phyloP scores from a whole-genome alignment of 2,329 filamentous ascomycete genomes.

The Diaporthe vexans region DNA sequence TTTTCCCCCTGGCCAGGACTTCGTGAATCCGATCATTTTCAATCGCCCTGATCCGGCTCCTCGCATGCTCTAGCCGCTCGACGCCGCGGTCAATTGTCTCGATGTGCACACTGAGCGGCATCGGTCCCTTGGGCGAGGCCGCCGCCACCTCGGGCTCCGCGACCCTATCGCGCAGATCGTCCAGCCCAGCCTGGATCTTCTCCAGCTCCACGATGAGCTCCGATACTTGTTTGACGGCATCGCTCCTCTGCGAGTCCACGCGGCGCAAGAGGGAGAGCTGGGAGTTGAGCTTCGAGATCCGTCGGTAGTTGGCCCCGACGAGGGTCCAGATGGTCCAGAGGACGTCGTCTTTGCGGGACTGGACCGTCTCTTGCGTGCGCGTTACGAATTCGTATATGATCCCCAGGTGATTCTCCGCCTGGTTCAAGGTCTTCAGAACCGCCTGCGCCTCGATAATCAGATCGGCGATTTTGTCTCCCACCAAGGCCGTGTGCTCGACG shows the following conservation, averaged over 20 bases:
- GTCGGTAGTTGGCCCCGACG: slow-evolving; percentile 76
- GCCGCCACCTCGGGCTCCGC: slow-evolving; percentile 73
- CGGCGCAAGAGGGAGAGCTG: slow-evolving; percentile 75
- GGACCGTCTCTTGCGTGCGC: slow-evolving; percentile 72
- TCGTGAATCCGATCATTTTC: slow-evolving; percentile 71
- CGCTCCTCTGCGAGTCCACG: slow-evolving; percentile 75
- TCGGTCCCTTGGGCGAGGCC: slow-evolving; percentile 52
- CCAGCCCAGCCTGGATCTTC: slow-evolving; percentile 78
- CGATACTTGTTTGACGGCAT: slow-evolving; percentile 77
- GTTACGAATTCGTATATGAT: slow-evolving; percentile 78
- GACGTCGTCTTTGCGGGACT: slow-evolving; percentile 73
- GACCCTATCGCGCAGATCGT: slow-evolving; percentile 79
- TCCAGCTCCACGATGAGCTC: slow-evolving; percentile 80
- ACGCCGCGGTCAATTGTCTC: slow-evolving; percentile 81
- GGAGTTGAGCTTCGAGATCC: slow-evolving; percentile 71
- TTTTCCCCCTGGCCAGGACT: slow-evolving; percentile 62
- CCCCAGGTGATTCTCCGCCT: slow-evolving; percentile 78
- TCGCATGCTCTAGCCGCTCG: slow-evolving; percentile 76
- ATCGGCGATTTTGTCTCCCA: slow-evolving; percentile 76
- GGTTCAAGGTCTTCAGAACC: slow-evolving; percentile 74
- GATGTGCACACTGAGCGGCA: slow-evolving; percentile 81
- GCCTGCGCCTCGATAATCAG: slow-evolving; percentile 80
- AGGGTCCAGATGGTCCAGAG: slow-evolving; percentile 80
- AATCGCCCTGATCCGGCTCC: slow-evolving; percentile 69
- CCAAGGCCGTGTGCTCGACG: slow-evolving; percentile 76